phyloP scores from a whole-genome alignment of 257 asterid genomes.

The Solanum peruvianum region DNA sequence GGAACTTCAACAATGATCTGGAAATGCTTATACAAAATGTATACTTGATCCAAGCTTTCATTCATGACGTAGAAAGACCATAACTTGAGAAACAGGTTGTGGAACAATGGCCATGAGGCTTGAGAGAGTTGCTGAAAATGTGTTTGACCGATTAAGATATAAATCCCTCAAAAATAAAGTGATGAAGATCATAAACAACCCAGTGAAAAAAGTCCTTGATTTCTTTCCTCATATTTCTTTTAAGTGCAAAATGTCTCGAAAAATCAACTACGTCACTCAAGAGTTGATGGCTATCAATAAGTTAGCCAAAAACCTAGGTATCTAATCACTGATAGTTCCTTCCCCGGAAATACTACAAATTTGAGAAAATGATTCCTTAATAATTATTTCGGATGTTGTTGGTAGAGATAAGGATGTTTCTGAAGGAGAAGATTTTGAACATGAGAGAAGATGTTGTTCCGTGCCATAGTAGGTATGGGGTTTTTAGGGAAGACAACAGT shows the following conservation, averaged over 20 bases:
- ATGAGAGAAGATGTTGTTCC: background rate
- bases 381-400: background rate
- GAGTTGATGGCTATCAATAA: background rate
- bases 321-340: background rate
- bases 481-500: constrained; percentile 5
- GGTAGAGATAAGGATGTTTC: too few relatives aligned
- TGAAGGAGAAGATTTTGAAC: background rate
- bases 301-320: background rate
- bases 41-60: too few relatives aligned
- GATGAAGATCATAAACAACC: background rate
- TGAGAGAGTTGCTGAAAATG: background rate
- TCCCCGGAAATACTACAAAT: background rate
- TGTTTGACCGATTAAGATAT: constrained; percentile 6
- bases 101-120: too few relatives aligned
- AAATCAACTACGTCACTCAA: background rate
- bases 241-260: background rate
- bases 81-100: too few relatives aligned
- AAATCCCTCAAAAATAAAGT: background rate
- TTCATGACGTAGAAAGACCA: too few relatives aligned
- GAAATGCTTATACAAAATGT: too few relatives aligned
- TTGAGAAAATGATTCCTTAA: background rate
- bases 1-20: too few relatives aligned
- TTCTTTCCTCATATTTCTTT: background rate
- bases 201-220: background rate
- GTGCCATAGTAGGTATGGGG: background rate